Evolutionary conservation across 2,329 filamentous ascomycete species (phyloP).

Genomic region (Diaporthe aspalathi): DNA sequence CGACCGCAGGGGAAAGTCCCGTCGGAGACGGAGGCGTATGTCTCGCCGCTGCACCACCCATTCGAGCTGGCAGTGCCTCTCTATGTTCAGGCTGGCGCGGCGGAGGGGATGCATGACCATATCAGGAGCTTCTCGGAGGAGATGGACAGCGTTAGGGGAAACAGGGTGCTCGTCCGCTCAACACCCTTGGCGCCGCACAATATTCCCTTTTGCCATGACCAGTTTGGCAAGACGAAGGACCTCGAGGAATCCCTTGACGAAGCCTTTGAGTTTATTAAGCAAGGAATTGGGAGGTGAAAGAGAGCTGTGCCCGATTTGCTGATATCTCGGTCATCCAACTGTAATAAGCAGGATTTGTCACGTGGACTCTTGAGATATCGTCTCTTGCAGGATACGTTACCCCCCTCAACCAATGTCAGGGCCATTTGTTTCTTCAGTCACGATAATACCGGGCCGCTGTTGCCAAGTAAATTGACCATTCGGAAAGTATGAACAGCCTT

Average conservation of each 20-base stretch:
- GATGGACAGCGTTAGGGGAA: constrained; percentile 37
- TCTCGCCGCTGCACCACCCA: constrained; percentile 43
- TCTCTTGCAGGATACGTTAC: too few species aligned
- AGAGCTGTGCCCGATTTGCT: background rate
- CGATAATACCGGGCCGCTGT: too few species aligned
- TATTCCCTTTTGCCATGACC: constrained; percentile 12
- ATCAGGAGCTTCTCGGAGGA: constrained; percentile 40
- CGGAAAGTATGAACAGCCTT: too few species aligned
- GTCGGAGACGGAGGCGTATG: constrained; percentile 37
- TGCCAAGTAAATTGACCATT: too few species aligned
- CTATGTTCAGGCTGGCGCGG: constrained; percentile 40
- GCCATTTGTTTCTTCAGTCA: too few species aligned
- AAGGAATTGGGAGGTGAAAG: background rate
- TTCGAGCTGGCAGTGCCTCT: constrained; percentile 41
- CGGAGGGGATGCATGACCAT: constrained; percentile 40
- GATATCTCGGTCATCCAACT: background rate
- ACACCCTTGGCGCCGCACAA: constrained; percentile 7
- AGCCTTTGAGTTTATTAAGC: background rate
- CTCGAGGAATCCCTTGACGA: background rate
- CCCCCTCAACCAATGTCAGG: too few species aligned
- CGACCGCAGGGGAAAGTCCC: constrained; percentile 33
- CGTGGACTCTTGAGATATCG: too few species aligned
- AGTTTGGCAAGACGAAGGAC: constrained; percentile 11
- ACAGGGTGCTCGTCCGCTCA: constrained; percentile 25
- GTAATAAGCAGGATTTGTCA: background rate